Percentiles rank a stretch among this genome's conserved stretches.
These are phyloP conservation scores for Cystobasidiopsis lactophilus DNA, from an alignment of 768 basidiomycete genomes.

Conservation along the genomic window DNA sequence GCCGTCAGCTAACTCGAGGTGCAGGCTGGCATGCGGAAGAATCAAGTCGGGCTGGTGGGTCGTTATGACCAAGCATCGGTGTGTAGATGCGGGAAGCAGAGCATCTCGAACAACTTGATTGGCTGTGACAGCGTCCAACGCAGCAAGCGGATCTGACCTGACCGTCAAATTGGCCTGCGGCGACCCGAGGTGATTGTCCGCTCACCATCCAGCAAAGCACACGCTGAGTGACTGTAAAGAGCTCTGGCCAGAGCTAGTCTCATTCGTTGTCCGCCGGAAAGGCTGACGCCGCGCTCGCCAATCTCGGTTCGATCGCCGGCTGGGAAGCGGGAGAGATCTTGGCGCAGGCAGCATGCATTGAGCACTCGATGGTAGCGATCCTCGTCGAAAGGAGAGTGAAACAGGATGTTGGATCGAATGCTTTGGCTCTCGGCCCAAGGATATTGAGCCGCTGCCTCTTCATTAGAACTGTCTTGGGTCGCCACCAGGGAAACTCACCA, in stretches of 20 bases:
- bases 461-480: neutral
- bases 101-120: conserved; percentile 62
- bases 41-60: too few species aligned
- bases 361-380: conserved; percentile 48
- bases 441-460: neutral
- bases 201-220: conserved; percentile 60
- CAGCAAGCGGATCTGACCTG: conserved; percentile 33
- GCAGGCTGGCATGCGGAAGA: too few species aligned
- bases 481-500: neutral
- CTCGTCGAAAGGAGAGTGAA: conserved; percentile 30
- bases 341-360: conserved; percentile 50
- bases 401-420: conserved; percentile 1
- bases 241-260: conserved; percentile 52
- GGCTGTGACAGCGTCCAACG: conserved; percentile 43
- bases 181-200: too few species aligned
- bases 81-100: conserved; percentile 54
- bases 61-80: too few species aligned
- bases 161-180: too few species aligned
- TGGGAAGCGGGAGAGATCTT: conserved; percentile 47
- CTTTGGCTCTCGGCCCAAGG: neutral
- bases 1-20: neutral
- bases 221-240: conserved; percentile 36
- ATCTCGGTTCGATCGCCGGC: conserved; percentile 46
- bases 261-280: conserved; percentile 15
- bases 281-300: conserved; percentile 16